These are phyloP conservation scores for Kregervanrija pseudodelftensis DNA, from an alignment of 805 yeast species.

Conservation along the genomic window DNA sequence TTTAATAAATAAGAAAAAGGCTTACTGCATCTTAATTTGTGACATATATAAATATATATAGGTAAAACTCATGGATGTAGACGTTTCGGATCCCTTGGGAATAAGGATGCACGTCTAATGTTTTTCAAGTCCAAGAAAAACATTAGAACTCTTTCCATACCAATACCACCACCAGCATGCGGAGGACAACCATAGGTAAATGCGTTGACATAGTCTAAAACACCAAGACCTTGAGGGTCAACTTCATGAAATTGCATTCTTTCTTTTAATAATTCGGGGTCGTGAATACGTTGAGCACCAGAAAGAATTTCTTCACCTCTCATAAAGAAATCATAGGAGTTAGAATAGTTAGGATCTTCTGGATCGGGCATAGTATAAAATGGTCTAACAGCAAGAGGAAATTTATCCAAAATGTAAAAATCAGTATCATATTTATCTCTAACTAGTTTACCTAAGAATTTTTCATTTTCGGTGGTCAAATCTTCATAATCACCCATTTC, in stretches of 20 bases:
- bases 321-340: constrained; percentile 99
- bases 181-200: constrained; percentile 96
- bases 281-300: constrained; percentile 99
- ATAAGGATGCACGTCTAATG: constrained; percentile 95
- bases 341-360: constrained; percentile 84
- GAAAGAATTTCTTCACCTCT: constrained; percentile 98
- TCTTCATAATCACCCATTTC: constrained; percentile 85
- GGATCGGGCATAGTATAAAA: constrained; percentile 99
- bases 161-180: constrained; percentile 99
- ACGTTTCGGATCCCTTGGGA: constrained; percentile 98
- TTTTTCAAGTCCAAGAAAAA: constrained; percentile 94
- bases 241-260: constrained; percentile 81
- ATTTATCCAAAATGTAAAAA: constrained; percentile 95
- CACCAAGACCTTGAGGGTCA: constrained; percentile 73
- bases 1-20: no score
- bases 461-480: constrained; percentile 90
- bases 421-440: constrained; percentile 95
- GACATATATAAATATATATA: background rate
- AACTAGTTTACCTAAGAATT: constrained; percentile 82
- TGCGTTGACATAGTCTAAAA: constrained; percentile 86
- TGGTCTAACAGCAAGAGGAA: constrained; percentile 95
- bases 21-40: no score
- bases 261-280: constrained; percentile 70
- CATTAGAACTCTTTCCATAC: constrained; percentile 97
- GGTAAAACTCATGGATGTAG: constrained; percentile 61